Evolutionary conservation across 73 alveolate species (phyloP), one percentile per base, ranked within the genome.

Genomic region (Symbiodinium pilosum): DNA sequence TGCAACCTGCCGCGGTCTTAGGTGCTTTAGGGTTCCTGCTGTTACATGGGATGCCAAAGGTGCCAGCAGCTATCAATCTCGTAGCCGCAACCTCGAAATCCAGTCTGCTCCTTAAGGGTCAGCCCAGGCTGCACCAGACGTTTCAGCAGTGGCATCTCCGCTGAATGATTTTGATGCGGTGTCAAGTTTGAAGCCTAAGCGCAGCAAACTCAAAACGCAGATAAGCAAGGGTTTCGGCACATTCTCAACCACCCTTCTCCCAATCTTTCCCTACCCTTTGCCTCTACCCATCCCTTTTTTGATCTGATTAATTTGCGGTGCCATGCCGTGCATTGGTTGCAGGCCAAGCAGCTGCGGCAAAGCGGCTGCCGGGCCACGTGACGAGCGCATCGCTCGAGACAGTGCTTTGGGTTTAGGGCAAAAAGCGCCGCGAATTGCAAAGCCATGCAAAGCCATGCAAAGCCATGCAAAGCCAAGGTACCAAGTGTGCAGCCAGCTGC

Each of bases 331-430:
- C 59, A 47, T 9, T 14, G 59, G 21, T 47, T 47, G 59, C 43
- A 91, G 97, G 97, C 97, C 97, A 18, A 91, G 97, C 41, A 68
- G 89, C 39, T 91, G 97, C 54, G 97, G 97, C 73, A 91, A 91
- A 43, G 97, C 97, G 12, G 97, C 97, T 5, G 97, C 83, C 30
- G 97, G 97, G 4, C 89, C 47, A 38, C 71, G 97, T 20, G 97
- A 91, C 34, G 89, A 91, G 97, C 43, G 34, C 84, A 51, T n/a
- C 84, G n/a, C 92, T 20, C 32, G 21, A 47, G 14, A 28, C 81
- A 64, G 73, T 9, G 32, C 26, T 54, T n/a, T n/a, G n/a, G n/a
- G n/a, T n/a, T n/a, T n/a, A n/a, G n/a, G n/a, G 71, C 26, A 54
- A 54, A 30, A 30, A 54, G 20, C 34, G 26, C 32, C 73, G 26